Evolutionary conservation across 441 rosid genomes (phyloP), one percentile per base, ranked within the genome.

Genomic region (Kokia cookei): DNA sequence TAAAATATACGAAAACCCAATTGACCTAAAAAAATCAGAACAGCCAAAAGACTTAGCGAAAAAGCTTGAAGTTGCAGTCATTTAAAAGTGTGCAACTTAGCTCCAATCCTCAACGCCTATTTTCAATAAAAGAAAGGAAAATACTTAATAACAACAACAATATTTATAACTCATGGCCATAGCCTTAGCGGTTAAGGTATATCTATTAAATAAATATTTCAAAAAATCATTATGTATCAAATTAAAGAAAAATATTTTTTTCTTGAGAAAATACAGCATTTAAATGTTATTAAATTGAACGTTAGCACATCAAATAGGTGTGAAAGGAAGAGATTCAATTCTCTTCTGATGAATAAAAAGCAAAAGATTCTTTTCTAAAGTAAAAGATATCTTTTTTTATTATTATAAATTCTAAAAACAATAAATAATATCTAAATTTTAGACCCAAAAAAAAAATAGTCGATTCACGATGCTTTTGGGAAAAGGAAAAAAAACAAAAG

Each of bases 1-100:
- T 26, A 59, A 72, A 53, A 70, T 71, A 77, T 48, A 72, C 50
- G 71, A 60, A 65, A 27, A 51, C 69, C 77, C 70, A 74, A 71
- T 51, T 40, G 62, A 35, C 47, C 79, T 81, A 47, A 17, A 42
- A 11, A 8, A 51, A 24, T 43, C 4, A 58, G 15, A 50, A 11
- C 10, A 61, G 59, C 7, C 29, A 45, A 47, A 55, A 43, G 55
- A 12, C 9, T 57, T 50, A 63, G n/a, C 19, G 37, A 32, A 24
- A 58, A 53, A 69, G 26, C 17, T 45, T 43, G 32, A 60, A 72
- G 66, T n/a, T 47, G 68, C 64, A 55, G 7, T 40, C 65, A 13
- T 26, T 60, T 43, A 42, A n/a, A 45, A 27, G 17, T 43, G 48
- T 17, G 10, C 13, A 32, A n/a, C 43, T 50, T n/a, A 5, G n/a